A percentile compares a stretch with the other conserved stretches of the same genome.
Evolutionary conservation across 805 yeast genomes (phyloP).

Genomic region (Saccharomycopsis sp.): DNA sequence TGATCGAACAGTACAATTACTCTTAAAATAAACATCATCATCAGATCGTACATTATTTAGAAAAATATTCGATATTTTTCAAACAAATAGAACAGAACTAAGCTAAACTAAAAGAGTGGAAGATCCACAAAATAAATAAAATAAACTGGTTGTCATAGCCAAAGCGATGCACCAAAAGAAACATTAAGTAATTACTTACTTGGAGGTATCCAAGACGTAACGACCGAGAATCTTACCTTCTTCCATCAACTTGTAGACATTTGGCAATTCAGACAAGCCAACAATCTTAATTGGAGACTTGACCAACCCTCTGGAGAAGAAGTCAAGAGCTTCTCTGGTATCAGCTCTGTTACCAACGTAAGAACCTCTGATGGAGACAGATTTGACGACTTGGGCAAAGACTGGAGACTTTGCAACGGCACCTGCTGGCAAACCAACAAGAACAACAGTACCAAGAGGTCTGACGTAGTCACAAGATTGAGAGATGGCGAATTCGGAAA

Average conservation of each 20-base stretch:
- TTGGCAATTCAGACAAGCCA: conserved; percentile 64
- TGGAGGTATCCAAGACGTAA: conserved; percentile 60
- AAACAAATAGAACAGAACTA: neutral
- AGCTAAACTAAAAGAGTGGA: neutral
- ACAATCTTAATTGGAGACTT: conserved; percentile 69
- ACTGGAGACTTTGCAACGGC: conserved; percentile 67
- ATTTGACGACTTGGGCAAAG: conserved; percentile 66
- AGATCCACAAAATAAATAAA: neutral
- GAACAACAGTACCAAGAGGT: conserved; percentile 62
- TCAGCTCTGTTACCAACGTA: conserved; percentile 89
- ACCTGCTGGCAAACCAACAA: conserved; percentile 75
- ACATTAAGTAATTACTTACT: neutral
- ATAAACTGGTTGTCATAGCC: no score
- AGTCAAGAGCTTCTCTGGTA: conserved; percentile 72
- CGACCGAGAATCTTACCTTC: conserved; percentile 83
- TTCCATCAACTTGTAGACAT: conserved; percentile 70
- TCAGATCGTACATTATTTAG: neutral
- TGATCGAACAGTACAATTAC: no score
- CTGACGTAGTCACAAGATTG: conserved; percentile 56
- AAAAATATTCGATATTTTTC: neutral
- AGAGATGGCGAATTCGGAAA: conserved; percentile 59
- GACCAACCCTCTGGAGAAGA: conserved; percentile 66
- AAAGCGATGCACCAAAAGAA: no score
- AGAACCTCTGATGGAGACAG: conserved; percentile 69
- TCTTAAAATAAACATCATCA: neutral